Evolutionary conservation across 2,329 filamentous ascomycete genomes (phyloP), one percentile per base, ranked within the genome.

Genomic region (Claviceps sp.): DNA sequence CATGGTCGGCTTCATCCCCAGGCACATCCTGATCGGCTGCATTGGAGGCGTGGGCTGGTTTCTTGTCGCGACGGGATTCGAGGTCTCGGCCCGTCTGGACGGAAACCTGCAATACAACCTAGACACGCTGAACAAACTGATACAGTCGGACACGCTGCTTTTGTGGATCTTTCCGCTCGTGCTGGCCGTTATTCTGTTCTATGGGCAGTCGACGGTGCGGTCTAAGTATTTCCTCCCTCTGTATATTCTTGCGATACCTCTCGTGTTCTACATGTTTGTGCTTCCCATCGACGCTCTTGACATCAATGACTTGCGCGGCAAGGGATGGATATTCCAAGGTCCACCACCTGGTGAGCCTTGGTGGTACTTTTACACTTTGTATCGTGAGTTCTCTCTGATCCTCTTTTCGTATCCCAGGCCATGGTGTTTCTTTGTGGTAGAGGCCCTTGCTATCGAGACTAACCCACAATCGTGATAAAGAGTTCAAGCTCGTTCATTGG

Each of bases 11-110:
- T 98, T 98, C 70, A 97, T 98, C 60, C 93, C 93, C 5, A 82
- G 93, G 45, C 91, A 95, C 60, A 98, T 98, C 59, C 72, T 98
- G 37, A 95, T 96, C 56, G 93, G 93, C 51, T 98, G 93, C 63
- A 97, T 98, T 58, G 93, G 93, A 44, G 93, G 93, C 56, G 93
- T 98, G 8, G 93, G 93, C 5, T 95, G 89, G 78, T 98, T 98
- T 68, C 75, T 98, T 19, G 74, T 96, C 49, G 81, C 88, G 50
- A 98, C 93, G 6, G 93, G 89, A 24, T 81, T 98, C 53, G 91
- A 97, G 63, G 91, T 98, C 8, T 94, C 90, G 22, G 91, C 90
- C 24, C 81, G 91, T 48, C 73, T 98, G 26, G 84, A 93, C 41
- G 89, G 90, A 16, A 90, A 83, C 59, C 77, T 98, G 37, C 81